Percentiles rank a stretch among this genome's conserved stretches.
Conservation (phyloP, 2,329 filamentous ascomycete genomes). For the Sclerotinia glacialis region DNA sequence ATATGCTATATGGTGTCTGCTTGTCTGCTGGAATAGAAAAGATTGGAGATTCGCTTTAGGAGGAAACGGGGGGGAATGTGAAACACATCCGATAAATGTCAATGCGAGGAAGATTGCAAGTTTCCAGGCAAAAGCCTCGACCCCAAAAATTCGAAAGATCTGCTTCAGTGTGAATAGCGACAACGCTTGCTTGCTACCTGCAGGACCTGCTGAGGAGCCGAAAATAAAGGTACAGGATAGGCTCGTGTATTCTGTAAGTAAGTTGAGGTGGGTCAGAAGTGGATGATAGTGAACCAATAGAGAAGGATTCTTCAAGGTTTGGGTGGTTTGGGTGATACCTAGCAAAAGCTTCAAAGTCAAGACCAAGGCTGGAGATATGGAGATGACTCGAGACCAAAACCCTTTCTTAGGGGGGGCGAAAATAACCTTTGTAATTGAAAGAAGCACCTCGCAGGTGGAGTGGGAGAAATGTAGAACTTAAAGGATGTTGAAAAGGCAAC, state of each 20-base stretch:
- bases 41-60: conserved; percentile 15
- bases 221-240: conserved; percentile 17
- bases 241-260: conserved; percentile 14
- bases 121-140: conserved; percentile 23
- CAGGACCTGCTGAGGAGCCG: conserved; percentile 26
- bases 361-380: background rate
- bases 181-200: conserved; percentile 29
- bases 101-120: conserved; percentile 30
- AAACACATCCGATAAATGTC: conserved; percentile 21
- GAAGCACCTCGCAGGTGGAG: no score
- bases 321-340: background rate
- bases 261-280: conserved; percentile 3
- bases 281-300: conserved; percentile 2
- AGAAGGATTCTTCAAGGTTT: background rate
- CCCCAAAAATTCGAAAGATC: conserved; percentile 30
- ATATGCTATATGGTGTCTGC: background rate
- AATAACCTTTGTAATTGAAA: no score
- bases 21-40: conserved; percentile 9
- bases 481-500: conserved; percentile 2
- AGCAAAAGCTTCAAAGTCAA: background rate
- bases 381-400: background rate
- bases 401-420: no score
- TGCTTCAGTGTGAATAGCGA: conserved; percentile 30
- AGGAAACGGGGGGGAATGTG: conserved; percentile 13
- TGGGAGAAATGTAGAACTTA: no score